A percentile compares a stretch with the other conserved stretches of the same genome.
Evolutionary conservation across 2,329 filamentous ascomycete species (phyloP).

Genomic region (Phoma sp.): DNA sequence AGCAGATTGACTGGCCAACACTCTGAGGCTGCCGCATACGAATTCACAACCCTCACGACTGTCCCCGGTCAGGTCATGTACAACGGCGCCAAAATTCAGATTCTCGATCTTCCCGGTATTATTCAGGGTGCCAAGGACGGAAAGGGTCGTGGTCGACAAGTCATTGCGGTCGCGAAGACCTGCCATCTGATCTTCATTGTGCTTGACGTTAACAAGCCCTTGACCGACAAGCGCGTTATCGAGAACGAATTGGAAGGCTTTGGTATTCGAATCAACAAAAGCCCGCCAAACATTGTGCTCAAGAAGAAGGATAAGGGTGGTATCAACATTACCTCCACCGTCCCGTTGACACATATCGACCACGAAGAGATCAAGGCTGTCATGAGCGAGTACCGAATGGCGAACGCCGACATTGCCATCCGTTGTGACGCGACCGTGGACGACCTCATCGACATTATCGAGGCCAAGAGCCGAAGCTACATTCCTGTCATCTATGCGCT

Average conservation of each 20-base stretch:
- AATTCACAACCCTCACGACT: conserved; percentile 97
- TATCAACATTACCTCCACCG: conserved; percentile 93
- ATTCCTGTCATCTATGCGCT: conserved; percentile 99
- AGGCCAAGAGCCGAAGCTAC: conserved; percentile 93
- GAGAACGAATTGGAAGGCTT: conserved; percentile 96
- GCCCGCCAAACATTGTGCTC: conserved; percentile 97
- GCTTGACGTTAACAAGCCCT: conserved; percentile 95
- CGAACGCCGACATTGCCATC: conserved; percentile 95
- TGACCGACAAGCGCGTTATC: conserved; percentile 96
- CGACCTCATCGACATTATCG: conserved; percentile 93
- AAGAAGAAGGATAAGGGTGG: conserved; percentile 99
- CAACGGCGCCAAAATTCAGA: conserved; percentile 97
- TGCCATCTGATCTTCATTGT: conserved; percentile 99
- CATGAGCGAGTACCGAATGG: conserved; percentile 96
- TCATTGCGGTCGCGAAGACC: conserved; percentile 98
- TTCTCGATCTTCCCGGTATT: conserved; percentile 97
- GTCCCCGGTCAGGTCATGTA: conserved; percentile 96
- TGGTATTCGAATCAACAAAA: conserved; percentile 96
- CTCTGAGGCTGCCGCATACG: conserved; percentile 95
- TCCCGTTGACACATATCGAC: conserved; percentile 90
- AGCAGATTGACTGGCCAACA: conserved; percentile 93
- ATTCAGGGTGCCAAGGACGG: conserved; percentile 99
- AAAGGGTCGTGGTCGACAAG: conserved; percentile 95
- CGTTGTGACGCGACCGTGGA: conserved; percentile 97
- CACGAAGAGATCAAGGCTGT: conserved; percentile 97